Percentiles rank a stretch among this genome's conserved stretches.
phyloP scores from a whole-genome alignment of 441 rosid genomes.

The Populus hybrid region DNA sequence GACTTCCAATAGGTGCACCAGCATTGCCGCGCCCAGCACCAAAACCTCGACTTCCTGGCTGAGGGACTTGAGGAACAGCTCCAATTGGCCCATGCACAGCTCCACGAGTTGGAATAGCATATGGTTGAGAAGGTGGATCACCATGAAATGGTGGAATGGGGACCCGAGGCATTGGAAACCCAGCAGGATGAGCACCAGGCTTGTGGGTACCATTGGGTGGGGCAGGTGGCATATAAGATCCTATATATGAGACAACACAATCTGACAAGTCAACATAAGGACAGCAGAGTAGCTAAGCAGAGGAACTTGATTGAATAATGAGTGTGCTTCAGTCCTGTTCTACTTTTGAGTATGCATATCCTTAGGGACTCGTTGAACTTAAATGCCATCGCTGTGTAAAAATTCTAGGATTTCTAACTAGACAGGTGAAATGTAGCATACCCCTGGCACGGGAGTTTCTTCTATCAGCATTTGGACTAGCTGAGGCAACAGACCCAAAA shows the following conservation, averaged over 20 bases:
- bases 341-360: neutral
- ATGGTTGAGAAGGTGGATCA: constrained; percentile 84
- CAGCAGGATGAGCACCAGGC: constrained; percentile 86
- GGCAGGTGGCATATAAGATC: constrained; percentile 71
- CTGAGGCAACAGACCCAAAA: constrained; percentile 54
- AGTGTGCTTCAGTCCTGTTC: neutral
- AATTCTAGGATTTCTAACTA: neutral
- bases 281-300: neutral
- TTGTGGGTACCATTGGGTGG: constrained; percentile 85
- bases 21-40: constrained; percentile 89
- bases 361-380: neutral
- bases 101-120: constrained; percentile 89
- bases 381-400: neutral
- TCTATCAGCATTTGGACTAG: constrained; percentile 65
- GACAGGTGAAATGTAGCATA: constrained; percentile 22
- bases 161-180: constrained; percentile 75
- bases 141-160: constrained; percentile 83
- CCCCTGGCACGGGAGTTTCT: constrained; percentile 88
- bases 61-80: constrained; percentile 86
- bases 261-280: neutral
- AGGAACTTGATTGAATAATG: neutral
- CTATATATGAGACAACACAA: constrained; percentile 31
- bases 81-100: constrained; percentile 93
- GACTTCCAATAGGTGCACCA: constrained; percentile 78
- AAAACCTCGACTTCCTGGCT: constrained; percentile 87